Evolutionary conservation across 2,329 filamentous ascomycete genomes (phyloP).

Genomic region (Penicillium sp.): DNA sequence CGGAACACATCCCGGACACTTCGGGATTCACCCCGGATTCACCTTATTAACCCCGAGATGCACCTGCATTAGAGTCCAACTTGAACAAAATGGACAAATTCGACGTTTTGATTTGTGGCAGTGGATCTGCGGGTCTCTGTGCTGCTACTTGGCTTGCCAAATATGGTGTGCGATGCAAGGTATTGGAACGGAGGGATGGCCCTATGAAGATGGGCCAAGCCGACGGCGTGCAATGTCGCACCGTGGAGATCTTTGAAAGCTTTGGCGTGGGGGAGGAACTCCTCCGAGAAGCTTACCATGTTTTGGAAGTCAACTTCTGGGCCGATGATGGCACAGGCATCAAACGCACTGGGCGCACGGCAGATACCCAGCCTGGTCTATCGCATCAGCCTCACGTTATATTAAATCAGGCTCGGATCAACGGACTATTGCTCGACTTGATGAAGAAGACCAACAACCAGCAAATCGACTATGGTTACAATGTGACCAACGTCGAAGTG

Average conservation of each 20-base stretch:
- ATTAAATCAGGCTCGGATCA: conserved; percentile 58
- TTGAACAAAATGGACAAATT: conserved; percentile 27
- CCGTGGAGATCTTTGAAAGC: conserved; percentile 64
- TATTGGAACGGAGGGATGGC: conserved; percentile 60
- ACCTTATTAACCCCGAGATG: conserved; percentile 8
- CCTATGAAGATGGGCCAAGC: conserved; percentile 63
- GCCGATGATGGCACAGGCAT: conserved; percentile 46
- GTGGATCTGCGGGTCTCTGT: conserved; percentile 63
- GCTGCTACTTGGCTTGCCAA: conserved; percentile 63
- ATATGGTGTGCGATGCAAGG: conserved; percentile 57
- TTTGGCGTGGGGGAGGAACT: conserved; percentile 59
- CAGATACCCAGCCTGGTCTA: conserved; percentile 57
- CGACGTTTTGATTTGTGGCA: conserved; percentile 64
- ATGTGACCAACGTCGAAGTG: conserved; percentile 55
- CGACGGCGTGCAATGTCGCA: conserved; percentile 64
- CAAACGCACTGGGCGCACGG: conserved; percentile 49
- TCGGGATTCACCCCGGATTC: conserved; percentile 14
- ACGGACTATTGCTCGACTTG: conserved; percentile 55
- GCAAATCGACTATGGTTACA: conserved; percentile 58
- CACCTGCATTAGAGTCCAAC: background rate
- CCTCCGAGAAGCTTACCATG: conserved; percentile 60
- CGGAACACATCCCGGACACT: conserved; percentile 21
- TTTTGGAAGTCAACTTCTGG: conserved; percentile 63
- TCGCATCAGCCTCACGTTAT: conserved; percentile 60
- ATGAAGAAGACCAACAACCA: conserved; percentile 49